Evolutionary conservation across 176 grass and related monocot species (phyloP), one percentile per base, ranked within the genome.

Genomic region (Oryza brachyantha): DNA sequence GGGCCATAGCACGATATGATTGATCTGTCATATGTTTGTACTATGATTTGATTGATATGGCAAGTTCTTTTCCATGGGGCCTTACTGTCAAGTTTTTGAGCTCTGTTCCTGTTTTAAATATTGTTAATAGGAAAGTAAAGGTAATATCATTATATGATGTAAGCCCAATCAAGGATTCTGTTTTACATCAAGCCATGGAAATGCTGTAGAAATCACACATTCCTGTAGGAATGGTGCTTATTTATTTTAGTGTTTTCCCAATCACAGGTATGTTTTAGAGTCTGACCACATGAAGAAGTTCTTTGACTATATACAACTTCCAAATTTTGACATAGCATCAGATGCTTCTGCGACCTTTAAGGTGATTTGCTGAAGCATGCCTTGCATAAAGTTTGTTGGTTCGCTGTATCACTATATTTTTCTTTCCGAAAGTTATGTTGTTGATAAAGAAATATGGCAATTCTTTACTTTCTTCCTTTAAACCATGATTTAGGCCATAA

Each of bases 241-340:
- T 57, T 85, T 79, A 71, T 79, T 14, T 61, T 70, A 37, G 45
- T 77, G 31, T 26, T 66, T 73, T 5, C 78, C 76, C 19, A 74
- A 37, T 38, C 46, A 35, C 89, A 99, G 96, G 78, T 99, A 99
- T 46, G 88, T 99, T 79, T 84, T 99, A 57, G 96, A 99, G 78
- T 95, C 92, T 54, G 96, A 99, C 6, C 92, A 99, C 78, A 95
- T 99, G 96, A 99, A 87, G 84, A 93, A 95, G 69, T 99, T 99
- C 76, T 99, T 99, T 41, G 88, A 99, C 83, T 99, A 91, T 81
- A 99, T 99, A 75, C 92, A 99, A 42, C 77, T 95, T 86, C 96
- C 92, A 22, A 99, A 99, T 91, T 99, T 99, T 89, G 92, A 99
- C 83, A 99, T 99, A 85, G 96, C 92, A 81, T 99, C 96, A 64